These are phyloP conservation scores for Aspergillus persii DNA, from an alignment of 2,329 filamentous ascomycete genomes.

Conservation along the genomic window DNA sequence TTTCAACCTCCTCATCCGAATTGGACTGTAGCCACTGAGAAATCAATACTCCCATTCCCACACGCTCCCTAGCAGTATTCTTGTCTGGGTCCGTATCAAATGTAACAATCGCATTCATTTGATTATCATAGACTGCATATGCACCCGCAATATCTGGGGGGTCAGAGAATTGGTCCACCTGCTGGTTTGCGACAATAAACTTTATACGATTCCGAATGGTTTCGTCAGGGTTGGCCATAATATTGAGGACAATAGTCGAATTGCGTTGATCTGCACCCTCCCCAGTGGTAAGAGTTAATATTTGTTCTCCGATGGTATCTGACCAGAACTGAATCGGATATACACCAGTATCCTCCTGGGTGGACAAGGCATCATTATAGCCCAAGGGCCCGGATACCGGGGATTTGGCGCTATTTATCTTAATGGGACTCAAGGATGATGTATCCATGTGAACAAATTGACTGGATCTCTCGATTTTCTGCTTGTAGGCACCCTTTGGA, in stretches of 20 bases:
- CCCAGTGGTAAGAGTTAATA: not conserved
- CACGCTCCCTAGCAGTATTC: not conserved
- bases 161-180: not conserved
- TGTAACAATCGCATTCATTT: not conserved
- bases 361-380: not conserved
- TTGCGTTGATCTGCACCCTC: not conserved
- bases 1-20: no score
- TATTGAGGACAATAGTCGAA: not conserved
- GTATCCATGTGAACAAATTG: no score
- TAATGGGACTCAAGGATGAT: no score
- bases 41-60: not conserved
- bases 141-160: not conserved
- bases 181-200: not conserved
- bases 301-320: not conserved
- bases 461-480: no score
- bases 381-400: no score
- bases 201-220: not conserved
- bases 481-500: no score
- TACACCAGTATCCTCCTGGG: not conserved
- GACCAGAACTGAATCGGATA: no score
- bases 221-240: not conserved
- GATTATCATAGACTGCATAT: not conserved
- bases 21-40: not conserved
- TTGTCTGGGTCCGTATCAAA: not conserved
- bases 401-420: no score